Evolutionary conservation across 1,284 basidiomycete genomes (phyloP), one percentile per base, ranked within the genome.

Genomic region (Trichosporon asahii): DNA sequence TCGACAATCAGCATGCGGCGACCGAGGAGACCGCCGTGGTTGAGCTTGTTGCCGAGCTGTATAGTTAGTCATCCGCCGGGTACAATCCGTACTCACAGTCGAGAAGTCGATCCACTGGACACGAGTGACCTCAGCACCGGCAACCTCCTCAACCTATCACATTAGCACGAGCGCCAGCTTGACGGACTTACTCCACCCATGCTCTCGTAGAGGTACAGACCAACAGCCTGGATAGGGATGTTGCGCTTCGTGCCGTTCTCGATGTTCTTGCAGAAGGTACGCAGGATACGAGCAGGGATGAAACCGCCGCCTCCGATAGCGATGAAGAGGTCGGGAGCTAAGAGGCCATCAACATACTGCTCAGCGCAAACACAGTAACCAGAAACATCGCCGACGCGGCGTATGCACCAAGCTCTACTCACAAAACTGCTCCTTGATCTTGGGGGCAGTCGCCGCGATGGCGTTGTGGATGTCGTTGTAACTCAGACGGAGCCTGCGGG

Each of bases 201-300:
- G 29, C 90, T 88, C 80, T 98, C 95, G 77, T 98, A 98, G 4
- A 98, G 86, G 2, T 93, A 95, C 37, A 98, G 87, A 1, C 95
- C 94, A 74, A 98, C 95, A 2, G 95, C 95, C 83, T 87, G 85
- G 75, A 97, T 96, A 67, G 93, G 92, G 68, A 97, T 90, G 74
- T 92, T 91, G 75, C 88, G 89, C 78, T 92, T 91, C 49, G 88
- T 87, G 25, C 79, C 79, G 35, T 81, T 77, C 3, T 88, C 85
- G 11, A 88, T 84, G 78, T 89, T 88, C 80, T 94, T 92, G 74
- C 95, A 85, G 85, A 95, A 95, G 0, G 94, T 95, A 64, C 95
- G 89, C 89, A 96, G 88, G 66, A 96, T 92, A 72, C 94, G 91
- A 29, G 95, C 94, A 63, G 95, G 94, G 84, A 96, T 94, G 85